Base-by-base conservation (phyloP, 1,284 basidiomycete species). In the Rhizopogon parksii region DNA sequence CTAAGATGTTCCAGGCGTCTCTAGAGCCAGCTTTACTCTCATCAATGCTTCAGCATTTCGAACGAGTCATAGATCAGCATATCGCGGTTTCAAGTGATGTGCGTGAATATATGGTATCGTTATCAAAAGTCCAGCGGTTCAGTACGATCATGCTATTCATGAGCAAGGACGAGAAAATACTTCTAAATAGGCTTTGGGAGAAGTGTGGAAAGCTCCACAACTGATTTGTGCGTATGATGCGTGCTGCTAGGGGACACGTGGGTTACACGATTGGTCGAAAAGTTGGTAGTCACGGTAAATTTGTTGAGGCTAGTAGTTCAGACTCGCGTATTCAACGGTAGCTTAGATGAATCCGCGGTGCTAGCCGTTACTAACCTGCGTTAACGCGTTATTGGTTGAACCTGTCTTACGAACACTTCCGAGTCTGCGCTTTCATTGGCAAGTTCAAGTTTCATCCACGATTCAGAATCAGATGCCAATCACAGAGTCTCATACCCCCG, bases 81-180 rank as follows among this genome's bases (percentile, higher is more conserved):
- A 59, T 27, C 46, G 59, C 30, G n/a, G 46, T 54, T 27, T 58
- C 55, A 54, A n/a, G 68, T 74, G 14, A 65, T 49, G 53, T 65
- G 4, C 50, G 64, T 36, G 68, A 69, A 30, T 85, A 84, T 56
- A 67, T 88, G 64, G 62, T 70, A 6, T 70, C 68, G 6, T 70
- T 88, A 12, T 59, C 72, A 6, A 66, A 64, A 4, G 78, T 86
- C 3, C 73, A 76, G 30, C 75, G 87, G 27, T 87, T 88, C 58
- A 67, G 68, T 36, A 85, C 80, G 0, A 71, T 88, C 0, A 65
- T 78, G 40, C 54, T 86, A 53, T 83, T 90, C 64, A 69, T 89
- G 63, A 79, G 74, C 49, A 63, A 59, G 36, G 56, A 64, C 15
- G 86, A 88, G 65, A 79, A 73, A 57, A 65, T 60, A 38, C 36